A percentile compares a stretch with the other conserved stretches of the same genome.
phyloP scores from a whole-genome alignment of 805 yeast species.

The Candida methanosorbosa region DNA sequence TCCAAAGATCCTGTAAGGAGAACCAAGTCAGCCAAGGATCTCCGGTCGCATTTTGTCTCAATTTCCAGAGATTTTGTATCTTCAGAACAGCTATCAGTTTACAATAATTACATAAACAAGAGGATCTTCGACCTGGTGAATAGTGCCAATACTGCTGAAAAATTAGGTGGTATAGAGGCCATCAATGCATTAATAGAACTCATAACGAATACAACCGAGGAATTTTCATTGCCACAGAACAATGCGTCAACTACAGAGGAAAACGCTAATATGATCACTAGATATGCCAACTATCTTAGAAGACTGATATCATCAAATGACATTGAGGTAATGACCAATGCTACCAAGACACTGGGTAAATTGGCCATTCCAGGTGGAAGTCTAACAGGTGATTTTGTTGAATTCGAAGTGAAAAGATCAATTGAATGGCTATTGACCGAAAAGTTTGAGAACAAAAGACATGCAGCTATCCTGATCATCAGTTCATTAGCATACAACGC shows the following conservation, averaged over 20 bases:
- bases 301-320: slow-evolving; percentile 77
- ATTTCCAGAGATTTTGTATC: slow-evolving; percentile 69
- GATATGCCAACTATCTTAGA: slow-evolving; percentile 84
- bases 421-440: slow-evolving; percentile 90
- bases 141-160: slow-evolving; percentile 59
- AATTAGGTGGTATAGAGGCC: slow-evolving; percentile 87
- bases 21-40: slow-evolving; percentile 55
- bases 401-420: slow-evolving; percentile 81
- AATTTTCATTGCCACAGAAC: slow-evolving; percentile 21
- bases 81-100: slow-evolving; percentile 71
- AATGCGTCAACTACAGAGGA: slow-evolving; percentile 46
- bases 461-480: slow-evolving; percentile 81
- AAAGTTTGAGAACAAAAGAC: slow-evolving; percentile 76
- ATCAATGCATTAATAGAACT: slow-evolving; percentile 81
- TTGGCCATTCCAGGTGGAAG: slow-evolving; percentile 87
- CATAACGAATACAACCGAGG: slow-evolving; percentile 52
- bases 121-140: slow-evolving; percentile 80
- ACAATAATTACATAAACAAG: slow-evolving; percentile 79
- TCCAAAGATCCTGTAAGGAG: slow-evolving; percentile 34
- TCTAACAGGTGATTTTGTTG: slow-evolving; percentile 86
- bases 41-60: slow-evolving; percentile 59
- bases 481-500: slow-evolving; percentile 80
- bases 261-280: slow-evolving; percentile 77
- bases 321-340: slow-evolving; percentile 74
- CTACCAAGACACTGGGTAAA: slow-evolving; percentile 82